A percentile compares a stretch with the other conserved stretches of the same genome.
Evolutionary conservation across 306 rosid genomes (phyloP).

Genomic region (Arachis stenosperma): DNA sequence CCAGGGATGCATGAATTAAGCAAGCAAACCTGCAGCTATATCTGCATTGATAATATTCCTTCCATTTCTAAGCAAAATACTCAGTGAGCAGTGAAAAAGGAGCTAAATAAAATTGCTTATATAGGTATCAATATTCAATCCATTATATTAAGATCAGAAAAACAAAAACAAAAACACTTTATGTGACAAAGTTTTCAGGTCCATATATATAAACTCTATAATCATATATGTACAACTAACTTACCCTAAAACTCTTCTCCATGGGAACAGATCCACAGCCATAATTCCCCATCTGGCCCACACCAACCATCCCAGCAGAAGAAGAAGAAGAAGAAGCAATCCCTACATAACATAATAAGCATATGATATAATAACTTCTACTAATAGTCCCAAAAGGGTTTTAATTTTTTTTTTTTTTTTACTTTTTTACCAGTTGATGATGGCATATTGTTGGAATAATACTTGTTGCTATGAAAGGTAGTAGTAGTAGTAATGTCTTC

Average conservation of each 20-base stretch:
- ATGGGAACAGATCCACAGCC: slow-evolving; percentile 75
- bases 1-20: slow-evolving; percentile 34
- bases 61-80: slow-evolving; percentile 24
- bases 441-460: slow-evolving; percentile 38
- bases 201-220: background rate
- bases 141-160: background rate
- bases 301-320: slow-evolving; percentile 56
- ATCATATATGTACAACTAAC: slow-evolving; percentile 6
- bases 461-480: slow-evolving; percentile 40
- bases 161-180: background rate
- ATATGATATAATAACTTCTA: background rate
- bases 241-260: slow-evolving; percentile 91
- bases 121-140: background rate
- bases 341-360: slow-evolving; percentile 36
- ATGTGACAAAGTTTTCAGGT: background rate
- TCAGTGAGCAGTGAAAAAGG: slow-evolving; percentile 1
- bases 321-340: slow-evolving; percentile 60
- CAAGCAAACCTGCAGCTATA: background rate
- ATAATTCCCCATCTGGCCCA: slow-evolving; percentile 70
- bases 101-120: background rate
- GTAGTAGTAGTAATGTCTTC: slow-evolving; percentile 36
- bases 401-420: no score
- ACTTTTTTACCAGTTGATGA: slow-evolving; percentile 49
- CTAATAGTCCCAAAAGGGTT: no score
- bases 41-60: slow-evolving; percentile 32